Evolutionary conservation across 2,329 filamentous ascomycete genomes (phyloP).

Genomic region (Stromatinia cepivora): DNA sequence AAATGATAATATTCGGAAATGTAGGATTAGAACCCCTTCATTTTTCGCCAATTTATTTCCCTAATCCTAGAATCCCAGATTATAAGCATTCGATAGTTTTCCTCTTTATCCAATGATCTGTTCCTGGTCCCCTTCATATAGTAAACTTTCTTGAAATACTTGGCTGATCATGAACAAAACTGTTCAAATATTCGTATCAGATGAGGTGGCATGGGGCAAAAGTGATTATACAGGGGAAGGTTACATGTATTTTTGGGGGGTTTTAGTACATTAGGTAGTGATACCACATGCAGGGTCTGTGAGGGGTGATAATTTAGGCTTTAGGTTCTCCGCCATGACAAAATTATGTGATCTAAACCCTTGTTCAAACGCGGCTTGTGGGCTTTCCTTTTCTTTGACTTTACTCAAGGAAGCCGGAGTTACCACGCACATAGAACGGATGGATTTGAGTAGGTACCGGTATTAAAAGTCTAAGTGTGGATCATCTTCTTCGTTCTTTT

Average conservation of each 20-base stretch:
- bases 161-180: conserved; percentile 30
- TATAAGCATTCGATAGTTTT: background rate
- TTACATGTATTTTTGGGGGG: background rate
- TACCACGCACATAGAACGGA: conserved; percentile 7
- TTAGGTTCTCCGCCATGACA: conserved; percentile 17
- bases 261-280: conserved; percentile 4
- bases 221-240: background rate
- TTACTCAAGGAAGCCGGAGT: conserved; percentile 2
- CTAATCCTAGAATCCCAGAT: background rate
- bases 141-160: conserved; percentile 3
- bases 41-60: conserved; percentile 6
- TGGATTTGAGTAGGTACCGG: conserved; percentile 11
- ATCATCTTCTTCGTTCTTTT: background rate
- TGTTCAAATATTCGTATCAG: conserved; percentile 30
- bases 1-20: background rate
- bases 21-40: conserved; percentile 9
- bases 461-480: conserved; percentile 8
- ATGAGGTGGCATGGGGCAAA: conserved; percentile 24
- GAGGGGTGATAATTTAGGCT: conserved; percentile 15
- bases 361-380: conserved; percentile 17
- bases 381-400: conserved; percentile 7
- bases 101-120: background rate
- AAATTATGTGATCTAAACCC: conserved; percentile 7
- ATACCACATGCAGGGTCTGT: conserved; percentile 22
- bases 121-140: background rate